Evolutionary conservation across 2,329 filamentous ascomycete species (phyloP), one percentile per base, ranked within the genome.

Genomic region (Neonectria punicea): DNA sequence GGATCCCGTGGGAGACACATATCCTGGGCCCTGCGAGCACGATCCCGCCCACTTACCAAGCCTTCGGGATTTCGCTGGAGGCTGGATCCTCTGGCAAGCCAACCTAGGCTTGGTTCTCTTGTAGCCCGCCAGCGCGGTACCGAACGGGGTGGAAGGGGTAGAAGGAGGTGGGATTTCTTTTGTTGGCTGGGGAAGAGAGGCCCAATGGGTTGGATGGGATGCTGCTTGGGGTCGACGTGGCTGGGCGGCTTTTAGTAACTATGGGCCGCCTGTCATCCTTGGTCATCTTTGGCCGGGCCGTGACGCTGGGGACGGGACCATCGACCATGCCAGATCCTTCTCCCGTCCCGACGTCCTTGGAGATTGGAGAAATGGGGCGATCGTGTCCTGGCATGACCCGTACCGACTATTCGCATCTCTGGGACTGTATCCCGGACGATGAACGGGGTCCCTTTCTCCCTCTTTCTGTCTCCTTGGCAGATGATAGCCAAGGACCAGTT

Each of bases 41-140:
- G 70, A 66, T 72, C 67, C 69, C 70, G 70, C 72, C 65, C 70
- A 72, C 72, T 71, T 74, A 70, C 72, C 72, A 74, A 74, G 66
- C 66, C 67, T 74, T 73, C 72, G 72, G 72, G 72, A 73, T 63
- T 55, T 58, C 60, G 13, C 56, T 63, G 36, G 59, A 59, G 59
- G 44, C 59, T 50, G 60, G 59, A 67, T 70, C 66, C 63, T 67
- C 59, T 67, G 59, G 62, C 47, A 62, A 56, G 36, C 61, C 47
- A 53, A 22, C 61, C 47, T 56, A 30, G 53, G 47, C 14, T 47
- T 49, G 47, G 32, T 39, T 56, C 14, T 60, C 61, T 63, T 63
- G 36, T 63, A 71, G 63, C 64, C 61, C 67, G 56, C 63, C 70
- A 62, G 59, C 68, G 53, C 66, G 60, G 64, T 53, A 62, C 53